Base-by-base conservation (phyloP, 2,329 filamentous ascomycete genomes). In the Pseudogymnoascus sp. region DNA sequence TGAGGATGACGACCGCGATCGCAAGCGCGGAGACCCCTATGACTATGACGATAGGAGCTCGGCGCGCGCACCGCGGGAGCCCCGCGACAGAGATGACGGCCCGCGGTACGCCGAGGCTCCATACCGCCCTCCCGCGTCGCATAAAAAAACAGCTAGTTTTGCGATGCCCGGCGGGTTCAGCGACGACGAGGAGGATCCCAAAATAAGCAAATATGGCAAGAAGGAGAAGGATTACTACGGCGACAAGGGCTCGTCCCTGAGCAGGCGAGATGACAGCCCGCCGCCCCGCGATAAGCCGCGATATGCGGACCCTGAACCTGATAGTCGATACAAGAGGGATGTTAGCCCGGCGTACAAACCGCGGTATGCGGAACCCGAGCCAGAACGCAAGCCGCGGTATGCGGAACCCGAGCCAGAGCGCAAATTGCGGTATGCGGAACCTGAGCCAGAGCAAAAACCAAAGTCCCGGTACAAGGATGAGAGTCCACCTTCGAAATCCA, bases 51-150 rank as follows among this genome's bases (percentile, higher is more conserved):
- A 56, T 2, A 56, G 50, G 11, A 56, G 50, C 50, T 56, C 50
- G 28, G 50, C 25, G 28, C 50, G 50, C 5, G 50, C 28, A 1
- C 25, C 47, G 25, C 25, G 47, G 25, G 59, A 60, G 7, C 12
- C 59, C 5, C 35, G 59, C 59, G 59, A 40, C 35, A 60, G 35
- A 60, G 59, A 60, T n/a, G 59, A 60, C 35, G 59, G 25, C 18
- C 59, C 59, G 14, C 59, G 18, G 35, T 40, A 60, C 38, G 59
- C 59, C 59, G 38, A 42, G 59, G 59, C 33, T 38, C 33, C 59
- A 42, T 40, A 40, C 35, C 38, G 38, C 38, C 35, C 59, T 40
- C 21, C 33, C 21, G 21, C 59, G 59, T 42, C 33, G 59, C 38
- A 60, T 25, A 40, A 16, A 21, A 60, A 60, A 35, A 60, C 23